phyloP scores from a whole-genome alignment of 768 basidiomycete species.

The Neoboletus subvelutipes region DNA sequence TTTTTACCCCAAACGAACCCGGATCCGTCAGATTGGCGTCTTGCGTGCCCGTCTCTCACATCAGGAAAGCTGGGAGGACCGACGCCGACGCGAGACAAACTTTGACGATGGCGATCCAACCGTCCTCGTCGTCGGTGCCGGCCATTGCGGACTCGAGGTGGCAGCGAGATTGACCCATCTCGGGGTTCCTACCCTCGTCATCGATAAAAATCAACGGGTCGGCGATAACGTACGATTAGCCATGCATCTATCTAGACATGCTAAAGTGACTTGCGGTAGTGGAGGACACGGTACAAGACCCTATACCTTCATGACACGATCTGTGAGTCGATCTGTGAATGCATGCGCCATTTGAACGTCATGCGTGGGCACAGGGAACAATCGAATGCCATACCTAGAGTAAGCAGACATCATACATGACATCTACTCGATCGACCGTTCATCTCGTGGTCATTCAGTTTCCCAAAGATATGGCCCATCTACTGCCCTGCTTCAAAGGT shows the following conservation, averaged over 20 bases:
- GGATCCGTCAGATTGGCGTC: slow-evolving; percentile 30
- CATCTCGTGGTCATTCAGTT: slow-evolving; percentile 33
- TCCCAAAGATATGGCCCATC: slow-evolving; percentile 53
- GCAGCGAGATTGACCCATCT: slow-evolving; percentile 62
- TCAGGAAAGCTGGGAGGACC: slow-evolving; percentile 51
- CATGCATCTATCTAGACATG: neutral
- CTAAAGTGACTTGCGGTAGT: slow-evolving; percentile 26
- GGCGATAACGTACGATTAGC: slow-evolving; percentile 42
- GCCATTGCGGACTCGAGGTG: slow-evolving; percentile 62
- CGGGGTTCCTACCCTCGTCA: slow-evolving; percentile 50
- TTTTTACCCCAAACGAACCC: neutral
- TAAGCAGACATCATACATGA: slow-evolving; percentile 24
- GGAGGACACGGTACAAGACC: slow-evolving; percentile 57
- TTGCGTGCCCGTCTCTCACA: slow-evolving; percentile 41
- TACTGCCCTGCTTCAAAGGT: slow-evolving; percentile 53
- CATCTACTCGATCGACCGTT: neutral
- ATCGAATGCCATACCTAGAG: slow-evolving; percentile 57
- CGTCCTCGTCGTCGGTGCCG: slow-evolving; percentile 63
- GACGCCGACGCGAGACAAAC: slow-evolving; percentile 39
- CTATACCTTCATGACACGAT: slow-evolving; percentile 53
- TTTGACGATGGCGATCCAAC: slow-evolving; percentile 49
- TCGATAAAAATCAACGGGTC: slow-evolving; percentile 50
- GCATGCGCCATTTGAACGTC: slow-evolving; percentile 3
- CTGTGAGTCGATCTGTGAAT: slow-evolving; percentile 36
- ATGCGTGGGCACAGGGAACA: slow-evolving; percentile 37